Conservation (phyloP, 495 filamentous ascomycete genomes). For the Podospora comata region DNA sequence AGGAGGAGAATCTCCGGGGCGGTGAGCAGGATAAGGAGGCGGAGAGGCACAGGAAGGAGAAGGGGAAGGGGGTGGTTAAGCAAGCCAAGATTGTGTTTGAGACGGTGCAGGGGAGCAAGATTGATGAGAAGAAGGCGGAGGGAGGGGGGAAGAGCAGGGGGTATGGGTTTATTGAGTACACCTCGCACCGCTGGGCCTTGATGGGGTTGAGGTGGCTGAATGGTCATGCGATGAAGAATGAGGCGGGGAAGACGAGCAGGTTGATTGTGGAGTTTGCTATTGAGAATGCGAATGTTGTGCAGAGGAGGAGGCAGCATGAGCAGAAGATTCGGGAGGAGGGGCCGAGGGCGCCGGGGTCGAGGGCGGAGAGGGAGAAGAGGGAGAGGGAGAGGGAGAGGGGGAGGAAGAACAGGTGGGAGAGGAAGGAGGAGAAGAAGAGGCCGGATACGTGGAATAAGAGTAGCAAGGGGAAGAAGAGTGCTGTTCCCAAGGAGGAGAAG, state of each 20-base stretch:
- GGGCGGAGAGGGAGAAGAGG: slow-evolving; percentile 1
- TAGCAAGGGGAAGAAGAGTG: slow-evolving; percentile 12
- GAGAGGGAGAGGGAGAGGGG: slow-evolving; percentile 1
- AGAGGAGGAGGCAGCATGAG: slow-evolving; percentile 69
- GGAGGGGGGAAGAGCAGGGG: slow-evolving; percentile 79
- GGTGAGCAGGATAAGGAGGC: slow-evolving; percentile 75
- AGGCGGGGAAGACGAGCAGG: slow-evolving; percentile 52
- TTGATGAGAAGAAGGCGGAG: slow-evolving; percentile 51
- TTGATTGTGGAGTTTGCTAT: slow-evolving; percentile 97
- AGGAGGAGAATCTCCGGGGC: slow-evolving; percentile 77
- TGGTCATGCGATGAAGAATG: slow-evolving; percentile 62
- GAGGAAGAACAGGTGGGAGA: slow-evolving; percentile 8
- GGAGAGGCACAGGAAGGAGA: slow-evolving; percentile 70
- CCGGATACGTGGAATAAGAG: slow-evolving; percentile 15
- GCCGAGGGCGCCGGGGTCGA: slow-evolving; percentile 7
- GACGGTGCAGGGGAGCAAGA: slow-evolving; percentile 73
- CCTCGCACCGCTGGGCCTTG: slow-evolving; percentile 85
- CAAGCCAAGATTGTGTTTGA: slow-evolving; percentile 96
- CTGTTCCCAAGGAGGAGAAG: slow-evolving; percentile 13
- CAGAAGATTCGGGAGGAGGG: slow-evolving; percentile 57
- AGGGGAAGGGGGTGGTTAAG: slow-evolving; percentile 88
- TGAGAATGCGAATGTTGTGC: slow-evolving; percentile 93
- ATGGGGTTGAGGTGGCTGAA: slow-evolving; percentile 96
- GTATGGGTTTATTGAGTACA: slow-evolving; percentile 98
- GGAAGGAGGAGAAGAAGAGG: slow-evolving; percentile 7